These are phyloP conservation scores for Aspergillus haitiensis DNA, from an alignment of 495 filamentous ascomycete genomes.

Conservation along the genomic window DNA sequence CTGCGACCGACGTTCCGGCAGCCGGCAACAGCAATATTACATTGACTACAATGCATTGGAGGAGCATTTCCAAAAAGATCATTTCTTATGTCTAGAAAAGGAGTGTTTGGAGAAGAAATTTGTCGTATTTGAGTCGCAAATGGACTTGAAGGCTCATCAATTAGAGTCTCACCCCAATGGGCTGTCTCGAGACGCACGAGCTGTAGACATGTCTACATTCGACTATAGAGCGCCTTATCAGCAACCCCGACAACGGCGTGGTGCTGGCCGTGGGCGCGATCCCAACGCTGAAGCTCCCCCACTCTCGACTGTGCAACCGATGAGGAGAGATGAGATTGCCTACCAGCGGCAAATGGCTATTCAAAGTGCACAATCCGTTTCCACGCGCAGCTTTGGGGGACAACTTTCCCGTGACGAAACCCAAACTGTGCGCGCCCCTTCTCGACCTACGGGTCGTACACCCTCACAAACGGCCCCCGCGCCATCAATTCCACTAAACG, in stretches of 20 bases:
- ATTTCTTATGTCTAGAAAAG: constrained; percentile 79
- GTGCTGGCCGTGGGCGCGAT: constrained; percentile 66
- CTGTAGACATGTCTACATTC: constrained; percentile 85
- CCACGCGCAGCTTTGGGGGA: constrained; percentile 78
- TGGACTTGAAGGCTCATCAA: constrained; percentile 90
- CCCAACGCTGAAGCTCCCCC: constrained; percentile 79
- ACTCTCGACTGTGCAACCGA: constrained; percentile 73
- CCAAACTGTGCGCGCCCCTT: constrained; percentile 44
- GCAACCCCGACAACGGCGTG: constrained; percentile 59
- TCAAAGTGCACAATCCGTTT: constrained; percentile 76
- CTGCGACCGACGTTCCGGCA: constrained; percentile 73
- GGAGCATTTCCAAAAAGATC: constrained; percentile 80
- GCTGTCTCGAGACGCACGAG: constrained; percentile 74
- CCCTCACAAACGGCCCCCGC: constrained; percentile 44
- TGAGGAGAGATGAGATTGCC: constrained; percentile 84
- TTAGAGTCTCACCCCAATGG: constrained; percentile 73
- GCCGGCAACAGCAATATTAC: constrained; percentile 82
- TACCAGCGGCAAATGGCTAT: constrained; percentile 93
- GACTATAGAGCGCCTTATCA: constrained; percentile 74
- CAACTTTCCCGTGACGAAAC: constrained; percentile 63
- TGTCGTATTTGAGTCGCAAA: constrained; percentile 90
- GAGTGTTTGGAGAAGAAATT: constrained; percentile 97
- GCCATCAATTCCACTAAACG: constrained; percentile 41
- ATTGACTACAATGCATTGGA: constrained; percentile 81
- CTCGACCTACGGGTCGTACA: constrained; percentile 40